Percentiles rank a stretch among this genome's conserved stretches.
Evolutionary conservation across 768 basidiomycete species (phyloP).

Genomic region (Panellus pusillus): DNA sequence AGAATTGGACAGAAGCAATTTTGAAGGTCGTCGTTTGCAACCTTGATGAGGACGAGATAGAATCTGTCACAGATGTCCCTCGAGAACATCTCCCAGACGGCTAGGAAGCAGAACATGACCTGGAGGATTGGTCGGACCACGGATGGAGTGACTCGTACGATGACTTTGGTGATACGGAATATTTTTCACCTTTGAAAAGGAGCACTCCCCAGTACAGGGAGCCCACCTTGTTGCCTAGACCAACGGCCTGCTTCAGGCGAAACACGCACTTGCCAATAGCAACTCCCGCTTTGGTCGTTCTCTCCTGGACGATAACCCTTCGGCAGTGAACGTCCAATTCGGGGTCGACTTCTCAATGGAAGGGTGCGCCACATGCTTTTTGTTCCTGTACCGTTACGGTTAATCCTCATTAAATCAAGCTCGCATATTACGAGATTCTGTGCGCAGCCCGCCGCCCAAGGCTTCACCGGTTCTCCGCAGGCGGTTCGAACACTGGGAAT

Average conservation of each 20-base stretch:
- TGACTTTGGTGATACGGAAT: constrained; percentile 7
- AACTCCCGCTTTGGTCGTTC: constrained; percentile 5
- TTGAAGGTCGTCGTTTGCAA: neutral
- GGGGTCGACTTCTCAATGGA: constrained; percentile 10
- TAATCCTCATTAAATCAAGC: neutral
- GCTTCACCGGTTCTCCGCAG: constrained; percentile 5
- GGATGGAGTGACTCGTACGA: constrained; percentile 1
- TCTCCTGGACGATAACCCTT: neutral
- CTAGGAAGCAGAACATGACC: neutral
- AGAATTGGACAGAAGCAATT: neutral
- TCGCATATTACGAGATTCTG: constrained; percentile 4
- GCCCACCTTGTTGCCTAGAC: constrained; percentile 4
- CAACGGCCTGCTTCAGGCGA: constrained; percentile 3
- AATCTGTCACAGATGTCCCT: neutral
- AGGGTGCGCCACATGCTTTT: constrained; percentile 9
- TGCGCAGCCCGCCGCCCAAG: neutral
- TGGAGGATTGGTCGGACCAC: neutral
- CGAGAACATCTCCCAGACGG: neutral
- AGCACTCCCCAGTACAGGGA: neutral
- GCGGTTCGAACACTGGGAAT: constrained; percentile 2
- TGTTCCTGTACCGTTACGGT: neutral
- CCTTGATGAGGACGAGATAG: neutral
- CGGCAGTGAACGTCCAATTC: constrained; percentile 6
- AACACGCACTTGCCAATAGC: constrained; percentile 2
- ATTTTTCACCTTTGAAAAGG: constrained; percentile 8